These are phyloP conservation scores for Bromus sterilis DNA, from an alignment of 176 grass and related monocot genomes.

Conservation along the genomic window DNA sequence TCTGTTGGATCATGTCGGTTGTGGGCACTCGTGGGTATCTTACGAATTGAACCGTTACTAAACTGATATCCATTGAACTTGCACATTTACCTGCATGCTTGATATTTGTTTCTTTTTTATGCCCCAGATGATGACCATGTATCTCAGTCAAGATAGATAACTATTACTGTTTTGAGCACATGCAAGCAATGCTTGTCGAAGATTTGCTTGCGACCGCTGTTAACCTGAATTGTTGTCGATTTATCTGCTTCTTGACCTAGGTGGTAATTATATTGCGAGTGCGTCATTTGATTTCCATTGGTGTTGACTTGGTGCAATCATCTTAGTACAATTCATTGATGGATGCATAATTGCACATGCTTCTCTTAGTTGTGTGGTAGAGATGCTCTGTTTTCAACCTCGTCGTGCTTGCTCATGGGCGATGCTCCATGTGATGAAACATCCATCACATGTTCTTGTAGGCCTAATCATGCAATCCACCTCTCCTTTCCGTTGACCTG, in stretches of 20 bases:
- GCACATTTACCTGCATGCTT: not conserved
- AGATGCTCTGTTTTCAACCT: not conserved
- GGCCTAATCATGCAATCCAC: not conserved
- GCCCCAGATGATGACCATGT: not conserved
- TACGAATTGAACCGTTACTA: not conserved
- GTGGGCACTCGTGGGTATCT: not conserved
- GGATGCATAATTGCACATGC: slow-evolving; percentile 11
- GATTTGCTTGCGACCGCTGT: not conserved
- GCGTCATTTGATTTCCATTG: slow-evolving; percentile 2
- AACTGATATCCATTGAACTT: not conserved
- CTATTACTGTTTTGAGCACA: not conserved
- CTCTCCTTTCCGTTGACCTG: slow-evolving; percentile 4
- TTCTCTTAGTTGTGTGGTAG: not conserved
- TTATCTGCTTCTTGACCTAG: not conserved
- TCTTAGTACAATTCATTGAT: not conserved
- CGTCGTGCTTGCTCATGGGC: slow-evolving; percentile 6
- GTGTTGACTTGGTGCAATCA: slow-evolving; percentile 1
- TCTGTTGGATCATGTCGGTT: not conserved
- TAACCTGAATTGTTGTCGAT: not conserved
- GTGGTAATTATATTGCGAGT: not conserved
- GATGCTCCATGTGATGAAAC: slow-evolving; percentile 22
- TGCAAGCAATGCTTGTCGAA: not conserved
- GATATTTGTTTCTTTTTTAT: not conserved
- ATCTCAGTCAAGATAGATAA: not conserved
- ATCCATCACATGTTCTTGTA: slow-evolving; percentile 3